Percentiles rank a stretch among this genome's conserved stretches.
phyloP scores from a whole-genome alignment of 2,329 filamentous ascomycete species.

The Talaromyces sp. region DNA sequence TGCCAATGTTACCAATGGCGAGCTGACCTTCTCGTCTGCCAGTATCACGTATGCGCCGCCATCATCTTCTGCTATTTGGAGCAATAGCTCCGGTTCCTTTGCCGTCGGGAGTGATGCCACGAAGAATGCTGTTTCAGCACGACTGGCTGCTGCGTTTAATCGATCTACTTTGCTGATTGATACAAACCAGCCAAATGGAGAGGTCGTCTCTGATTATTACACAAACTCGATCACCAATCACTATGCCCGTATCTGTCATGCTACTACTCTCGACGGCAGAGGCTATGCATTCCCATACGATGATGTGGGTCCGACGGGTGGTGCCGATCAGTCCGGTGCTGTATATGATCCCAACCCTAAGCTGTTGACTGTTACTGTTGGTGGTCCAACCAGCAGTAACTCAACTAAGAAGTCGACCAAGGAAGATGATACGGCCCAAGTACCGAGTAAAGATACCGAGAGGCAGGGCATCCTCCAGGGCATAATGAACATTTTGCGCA shows the following conservation, averaged over 20 bases:
- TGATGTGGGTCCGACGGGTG: slow-evolving; percentile 62
- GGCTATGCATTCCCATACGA: slow-evolving; percentile 75
- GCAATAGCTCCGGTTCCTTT: slow-evolving; percentile 66
- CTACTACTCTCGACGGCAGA: slow-evolving; percentile 58
- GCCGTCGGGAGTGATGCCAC: slow-evolving; percentile 46
- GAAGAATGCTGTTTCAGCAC: slow-evolving; percentile 67
- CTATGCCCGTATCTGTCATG: slow-evolving; percentile 67
- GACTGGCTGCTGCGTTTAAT: slow-evolving; percentile 76
- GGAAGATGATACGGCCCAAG: not conserved
- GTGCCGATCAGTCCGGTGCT: slow-evolving; percentile 64
- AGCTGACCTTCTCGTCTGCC: slow-evolving; percentile 49
- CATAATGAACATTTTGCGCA: slow-evolving; percentile 14
- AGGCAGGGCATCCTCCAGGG: slow-evolving; percentile 7
- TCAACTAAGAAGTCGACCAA: slow-evolving; percentile 1
- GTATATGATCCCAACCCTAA: slow-evolving; percentile 60
- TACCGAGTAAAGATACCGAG: not conserved
- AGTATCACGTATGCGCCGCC: slow-evolving; percentile 59
- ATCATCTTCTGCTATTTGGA: slow-evolving; percentile 65
- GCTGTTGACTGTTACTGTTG: slow-evolving; percentile 60
- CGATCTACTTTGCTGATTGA: slow-evolving; percentile 66
- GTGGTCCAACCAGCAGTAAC: slow-evolving; percentile 38
- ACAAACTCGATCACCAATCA: slow-evolving; percentile 62
- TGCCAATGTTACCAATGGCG: slow-evolving; percentile 50
- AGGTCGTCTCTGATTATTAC: slow-evolving; percentile 58
- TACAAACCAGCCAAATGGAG: slow-evolving; percentile 56